phyloP scores from a whole-genome alignment of 306 rosid species.

The Medicago truncatula region MtrunA17r5.0-ANR NC_053047.1:134001-134500 shows the following conservation, averaged over 20 bases:
- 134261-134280: slow-evolving; percentile 85
- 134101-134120: neutral
- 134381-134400: no score
- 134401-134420: no score
- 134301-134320: slow-evolving; percentile 42
- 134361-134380: no score
- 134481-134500: neutral
- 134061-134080: neutral
- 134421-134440: slow-evolving; percentile 68
- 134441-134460: slow-evolving; percentile 98
- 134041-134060: no score
- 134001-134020: neutral
- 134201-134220: slow-evolving; percentile 66
- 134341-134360: slow-evolving; percentile 70
- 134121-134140: slow-evolving; percentile 53
- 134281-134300: slow-evolving; percentile 81
- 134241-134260: slow-evolving; percentile 92
- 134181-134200: slow-evolving; percentile 93
- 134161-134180: slow-evolving; percentile 62
- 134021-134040: neutral
- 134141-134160: slow-evolving; percentile 49
- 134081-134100: neutral
- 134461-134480: slow-evolving; percentile 82
- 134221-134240: slow-evolving; percentile 78
- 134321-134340: slow-evolving; percentile 54